These are phyloP conservation scores for Prototheca cutis DNA, from an alignment of 163 green algal genomes.

Conservation along the genomic window DNA sequence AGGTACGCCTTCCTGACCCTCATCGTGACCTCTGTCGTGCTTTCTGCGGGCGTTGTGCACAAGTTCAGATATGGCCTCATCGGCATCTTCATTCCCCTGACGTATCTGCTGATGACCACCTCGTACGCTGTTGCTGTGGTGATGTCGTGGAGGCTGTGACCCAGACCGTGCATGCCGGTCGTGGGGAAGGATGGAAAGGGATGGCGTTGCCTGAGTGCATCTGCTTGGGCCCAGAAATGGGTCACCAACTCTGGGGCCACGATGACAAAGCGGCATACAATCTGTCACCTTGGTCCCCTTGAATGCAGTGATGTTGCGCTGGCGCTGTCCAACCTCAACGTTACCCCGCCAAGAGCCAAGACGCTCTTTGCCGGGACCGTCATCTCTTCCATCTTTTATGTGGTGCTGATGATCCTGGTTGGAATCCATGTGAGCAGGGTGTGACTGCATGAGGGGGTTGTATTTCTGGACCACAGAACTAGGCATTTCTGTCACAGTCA, in stretches of 20 bases:
- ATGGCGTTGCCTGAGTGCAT: too few species aligned
- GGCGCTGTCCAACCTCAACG: neutral
- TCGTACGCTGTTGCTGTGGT: neutral
- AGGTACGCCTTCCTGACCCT: slow-evolving; percentile 6
- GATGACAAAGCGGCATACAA: too few species aligned
- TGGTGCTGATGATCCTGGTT: neutral
- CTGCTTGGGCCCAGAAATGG: too few species aligned
- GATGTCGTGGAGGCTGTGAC: too few species aligned
- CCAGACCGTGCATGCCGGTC: too few species aligned
- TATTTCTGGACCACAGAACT: neutral
- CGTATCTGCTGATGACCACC: slow-evolving; percentile 16
- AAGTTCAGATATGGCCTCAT: slow-evolving; percentile 7
- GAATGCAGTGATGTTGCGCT: neutral
- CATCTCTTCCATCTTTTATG: neutral
- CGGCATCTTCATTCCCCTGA: slow-evolving; percentile 4
- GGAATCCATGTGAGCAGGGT: neutral
- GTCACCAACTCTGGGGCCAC: too few species aligned
- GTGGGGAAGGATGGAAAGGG: too few species aligned
- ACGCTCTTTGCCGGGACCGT: slow-evolving; percentile 3
- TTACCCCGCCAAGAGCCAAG: neutral
- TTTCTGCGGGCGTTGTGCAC: slow-evolving; percentile 2
- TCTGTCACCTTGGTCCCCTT: too few species aligned
- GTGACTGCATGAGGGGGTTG: too few species aligned
- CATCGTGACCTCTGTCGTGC: slow-evolving; percentile 3
- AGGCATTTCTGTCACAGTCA: too few species aligned